Conservation (phyloP, 768 basidiomycete genomes). For the Chlorophyllum brunneum region DNA sequence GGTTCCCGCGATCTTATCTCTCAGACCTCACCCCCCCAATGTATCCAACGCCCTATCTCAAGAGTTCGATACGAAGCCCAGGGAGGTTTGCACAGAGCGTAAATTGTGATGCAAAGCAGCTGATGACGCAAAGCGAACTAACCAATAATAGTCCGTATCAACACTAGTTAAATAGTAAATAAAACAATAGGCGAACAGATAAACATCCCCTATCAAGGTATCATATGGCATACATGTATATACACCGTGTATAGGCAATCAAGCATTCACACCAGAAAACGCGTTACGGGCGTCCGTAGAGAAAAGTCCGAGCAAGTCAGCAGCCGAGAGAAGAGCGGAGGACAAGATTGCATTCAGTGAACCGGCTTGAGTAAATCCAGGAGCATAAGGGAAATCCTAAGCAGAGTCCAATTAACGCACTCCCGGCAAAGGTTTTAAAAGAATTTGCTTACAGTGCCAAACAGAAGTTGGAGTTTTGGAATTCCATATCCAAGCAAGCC, state of each 20-base stretch:
- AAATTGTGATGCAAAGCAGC: too few species aligned
- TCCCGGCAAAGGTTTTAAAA: background rate
- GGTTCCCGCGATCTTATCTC: too few species aligned
- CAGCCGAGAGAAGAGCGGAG: constrained; percentile 19
- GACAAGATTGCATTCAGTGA: constrained; percentile 19
- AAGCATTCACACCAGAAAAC: constrained; percentile 6
- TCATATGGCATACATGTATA: background rate
- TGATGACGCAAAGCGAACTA: too few species aligned
- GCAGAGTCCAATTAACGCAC: background rate
- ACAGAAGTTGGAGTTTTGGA: constrained; percentile 29
- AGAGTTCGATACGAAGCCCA: too few species aligned
- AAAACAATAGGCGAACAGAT: too few species aligned
- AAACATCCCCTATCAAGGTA: too few species aligned
- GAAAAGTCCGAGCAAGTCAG: constrained; percentile 20
- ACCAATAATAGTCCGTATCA: too few species aligned
- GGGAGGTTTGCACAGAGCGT: too few species aligned
- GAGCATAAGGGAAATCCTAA: constrained; percentile 29
- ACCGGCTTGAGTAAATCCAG: constrained; percentile 18
- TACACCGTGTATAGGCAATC: background rate
- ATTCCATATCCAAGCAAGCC: constrained; percentile 29
- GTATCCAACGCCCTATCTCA: too few species aligned
- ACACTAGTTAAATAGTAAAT: too few species aligned
- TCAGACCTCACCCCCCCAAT: too few species aligned
- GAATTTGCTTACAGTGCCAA: constrained; percentile 27
- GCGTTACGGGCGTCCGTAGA: constrained; percentile 16